A percentile compares a stretch with the other conserved stretches of the same genome.
phyloP scores from a whole-genome alignment of 2,329 filamentous ascomycete genomes.

The Ophiosphaerella narmari region DNA sequence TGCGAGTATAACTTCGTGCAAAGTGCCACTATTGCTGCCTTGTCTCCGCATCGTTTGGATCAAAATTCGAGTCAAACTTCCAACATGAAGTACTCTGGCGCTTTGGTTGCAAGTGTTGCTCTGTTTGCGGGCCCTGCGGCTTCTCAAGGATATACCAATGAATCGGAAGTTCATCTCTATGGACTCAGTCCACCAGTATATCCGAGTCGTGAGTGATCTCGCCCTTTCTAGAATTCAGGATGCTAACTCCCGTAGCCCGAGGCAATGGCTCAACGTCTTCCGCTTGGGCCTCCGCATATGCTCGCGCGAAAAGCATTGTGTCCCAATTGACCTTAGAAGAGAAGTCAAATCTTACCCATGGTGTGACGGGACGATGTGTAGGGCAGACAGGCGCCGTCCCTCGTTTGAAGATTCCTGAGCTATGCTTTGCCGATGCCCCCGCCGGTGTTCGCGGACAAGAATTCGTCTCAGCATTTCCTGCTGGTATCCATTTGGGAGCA shows the following conservation, averaged over 20 bases:
- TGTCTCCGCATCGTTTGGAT: not conserved
- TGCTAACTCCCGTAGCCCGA: constrained; percentile 19
- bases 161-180: constrained; percentile 36
- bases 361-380: constrained; percentile 37
- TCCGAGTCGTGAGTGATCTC: constrained; percentile 27
- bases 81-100: constrained; percentile 10
- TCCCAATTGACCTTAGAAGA: constrained; percentile 49
- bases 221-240: not conserved
- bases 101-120: constrained; percentile 6
- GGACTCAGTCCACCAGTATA: constrained; percentile 37
- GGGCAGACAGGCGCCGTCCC: constrained; percentile 45
- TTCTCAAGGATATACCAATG: constrained; percentile 28
- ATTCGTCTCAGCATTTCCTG: constrained; percentile 38
- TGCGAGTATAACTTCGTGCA: not conserved
- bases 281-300: constrained; percentile 34
- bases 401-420: constrained; percentile 42
- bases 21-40: not conserved
- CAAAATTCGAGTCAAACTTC: not conserved
- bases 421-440: constrained; percentile 48
- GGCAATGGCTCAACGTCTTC: constrained; percentile 29
- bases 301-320: constrained; percentile 47
- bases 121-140: constrained; percentile 9
- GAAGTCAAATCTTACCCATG: constrained; percentile 49
- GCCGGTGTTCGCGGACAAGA: constrained; percentile 40
- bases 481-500: constrained; percentile 57